Base-by-base conservation (phyloP, 1,284 basidiomycete genomes). In the Leccinum subatratum region DNA sequence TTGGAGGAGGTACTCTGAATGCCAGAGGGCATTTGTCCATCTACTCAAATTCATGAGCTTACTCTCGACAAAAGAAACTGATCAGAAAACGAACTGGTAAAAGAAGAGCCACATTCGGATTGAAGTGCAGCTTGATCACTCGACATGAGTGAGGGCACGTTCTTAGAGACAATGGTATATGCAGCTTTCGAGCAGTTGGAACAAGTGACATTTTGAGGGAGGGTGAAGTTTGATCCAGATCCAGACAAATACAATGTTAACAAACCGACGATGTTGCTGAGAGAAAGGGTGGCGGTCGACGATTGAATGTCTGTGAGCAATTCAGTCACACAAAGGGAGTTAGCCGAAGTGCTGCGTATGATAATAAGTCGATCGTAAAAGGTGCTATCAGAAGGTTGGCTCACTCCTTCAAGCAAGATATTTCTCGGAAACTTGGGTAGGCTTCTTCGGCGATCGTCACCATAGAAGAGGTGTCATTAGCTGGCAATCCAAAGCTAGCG, bases 331-430 rank as follows among this genome's bases (percentile, higher is more conserved):
- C 88, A 90, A 58, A 86, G 80, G 18, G 80, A 77, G 69, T 78
- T 80, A 65, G 74, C 71, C n/a, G 76, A 73, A 56, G 79, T 79
- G 72, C 80, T 81, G 61, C 0, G 20, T n/a, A 34, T n/a, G 22
- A 62, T 22, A 6, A 25, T 65, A 8, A 68, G 65, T 59, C 6
- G 39, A 60, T 6, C 16, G 18, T 22, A 22, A 39, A 16, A 61
- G 51, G 32, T 54, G 32, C 3, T 5, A 57, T n/a, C 37, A 18
- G 54, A 45, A 62, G 25, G 45, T 1, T 37, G 18, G 80, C 86
- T 72, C 68, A 89, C 86, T 87, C 84, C 68, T 83, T 79, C 71
- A 89, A 76, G 73, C 87, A 88, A 9, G 75, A 77, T 20, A 84
- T 71, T 69, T 84, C 70, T 67, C 87, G 81, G 32, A 80, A 77